Evolutionary conservation across 169 alveolate species (phyloP), one percentile per base, ranked within the genome.

Genomic region (Blepharisma undulans): DNA sequence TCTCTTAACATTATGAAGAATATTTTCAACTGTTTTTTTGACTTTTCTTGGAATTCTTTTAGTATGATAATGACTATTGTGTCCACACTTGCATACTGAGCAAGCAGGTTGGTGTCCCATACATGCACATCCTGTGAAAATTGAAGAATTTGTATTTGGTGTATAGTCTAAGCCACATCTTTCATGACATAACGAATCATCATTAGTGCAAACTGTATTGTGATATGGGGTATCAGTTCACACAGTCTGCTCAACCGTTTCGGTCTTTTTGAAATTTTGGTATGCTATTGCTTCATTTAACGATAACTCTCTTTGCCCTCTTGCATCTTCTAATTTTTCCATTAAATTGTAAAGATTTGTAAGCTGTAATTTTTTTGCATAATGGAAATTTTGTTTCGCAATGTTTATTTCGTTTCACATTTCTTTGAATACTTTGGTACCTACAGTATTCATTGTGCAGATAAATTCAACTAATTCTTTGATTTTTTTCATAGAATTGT

Each of bases 131-230:
- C 32, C 48, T 4, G 25, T 32, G 19, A 78, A 78, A 30, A 22
- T 22, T 78, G 32, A 18, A 6, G 85, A 27, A 22, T 32, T 32
- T 25, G 3, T 19, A 22, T 22, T 16, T 4, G 25, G 25, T 4
- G 25, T 78, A 19, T 22, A 30, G 6, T 22, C 12, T 30, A 78
- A 78, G 12, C 25, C 85, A 7, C 85, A 78, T 18, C 32, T 3
- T 78, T 78, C 85, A 78, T 78, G 85, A 16, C 85, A 78, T 78
- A 78, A 30, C 10, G 80, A 74, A 29, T 7, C 12, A 74, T 29
- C 12, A 74, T 1, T 22, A 10, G 33, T 0, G 71, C 86, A 78
- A 2, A 78, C 34, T 78, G 66, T 78, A 22, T 12, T 2, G 30
- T 5, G 1, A 74, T 74, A 1, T 74, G 29, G 36, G 12, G 1